These are phyloP conservation scores for Andrographis paniculata DNA, from an alignment of 305 asterid species.

Conservation along the genomic window DNA sequence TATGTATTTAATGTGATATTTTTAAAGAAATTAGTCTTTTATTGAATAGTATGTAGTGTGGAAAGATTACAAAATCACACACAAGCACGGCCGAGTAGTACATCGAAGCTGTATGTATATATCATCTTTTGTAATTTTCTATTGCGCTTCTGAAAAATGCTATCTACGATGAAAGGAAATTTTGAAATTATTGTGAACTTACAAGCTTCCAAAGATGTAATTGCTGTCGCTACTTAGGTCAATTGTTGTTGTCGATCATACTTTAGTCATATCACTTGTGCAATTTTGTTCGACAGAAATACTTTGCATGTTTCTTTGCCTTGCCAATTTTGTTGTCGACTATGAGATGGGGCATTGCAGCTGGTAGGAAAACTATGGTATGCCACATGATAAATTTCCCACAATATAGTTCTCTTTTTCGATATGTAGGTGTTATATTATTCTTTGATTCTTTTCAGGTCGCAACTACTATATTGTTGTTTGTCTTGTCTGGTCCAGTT, in stretches of 20 bases:
- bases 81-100: no score
- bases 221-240: background rate
- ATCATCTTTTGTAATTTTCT: no score
- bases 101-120: no score
- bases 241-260: no score
- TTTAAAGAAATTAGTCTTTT: no score
- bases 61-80: no score
- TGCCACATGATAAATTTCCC: conserved; percentile 5
- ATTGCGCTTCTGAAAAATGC: no score
- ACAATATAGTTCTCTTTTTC: conserved; percentile 1
- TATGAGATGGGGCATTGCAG: conserved; percentile 88
- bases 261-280: background rate
- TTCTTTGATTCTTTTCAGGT: conserved; percentile 40
- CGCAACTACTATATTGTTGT: conserved; percentile 71
- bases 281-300: conserved; percentile 47
- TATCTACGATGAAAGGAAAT: no score
- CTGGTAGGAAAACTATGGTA: conserved; percentile 97
- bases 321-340: conserved; percentile 91
- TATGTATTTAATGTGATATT: no score
- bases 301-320: conserved; percentile 86
- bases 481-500: conserved; percentile 91
- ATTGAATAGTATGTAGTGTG: no score
- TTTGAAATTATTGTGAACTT: background rate
- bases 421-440: conserved; percentile 3
- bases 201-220: background rate